phyloP scores from a whole-genome alignment of 441 rosid species.

The Corymbia calophylla region DNA sequence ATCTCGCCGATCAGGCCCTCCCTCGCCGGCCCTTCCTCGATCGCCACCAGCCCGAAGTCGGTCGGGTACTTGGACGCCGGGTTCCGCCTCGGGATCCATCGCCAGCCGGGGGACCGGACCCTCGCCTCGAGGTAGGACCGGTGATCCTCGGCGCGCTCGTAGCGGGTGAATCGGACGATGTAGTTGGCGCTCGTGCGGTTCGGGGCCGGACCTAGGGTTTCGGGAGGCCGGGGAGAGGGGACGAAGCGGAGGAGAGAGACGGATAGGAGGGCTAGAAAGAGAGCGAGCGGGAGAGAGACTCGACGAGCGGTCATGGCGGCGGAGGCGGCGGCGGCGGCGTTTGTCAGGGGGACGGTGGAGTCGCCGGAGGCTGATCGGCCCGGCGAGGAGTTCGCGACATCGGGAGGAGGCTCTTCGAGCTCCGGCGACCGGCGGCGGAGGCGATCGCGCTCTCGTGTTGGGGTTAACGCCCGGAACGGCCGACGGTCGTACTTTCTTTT shows the following conservation, averaged over 20 bases:
- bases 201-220: background rate
- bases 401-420: background rate
- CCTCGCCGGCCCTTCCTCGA: conserved; percentile 36
- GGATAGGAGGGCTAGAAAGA: conserved; percentile 29
- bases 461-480: background rate
- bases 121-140: conserved; percentile 46
- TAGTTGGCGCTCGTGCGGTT: conserved; percentile 25
- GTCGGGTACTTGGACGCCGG: conserved; percentile 75
- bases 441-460: background rate
- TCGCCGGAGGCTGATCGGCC: background rate
- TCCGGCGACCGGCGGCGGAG: background rate
- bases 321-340: background rate
- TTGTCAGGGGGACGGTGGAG: background rate
- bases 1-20: conserved; percentile 46
- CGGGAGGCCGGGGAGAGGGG: background rate
- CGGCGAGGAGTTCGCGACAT: conserved; percentile 49
- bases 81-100: conserved; percentile 79
- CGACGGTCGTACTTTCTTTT: background rate
- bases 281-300: conserved; percentile 16
- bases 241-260: conserved; percentile 29
- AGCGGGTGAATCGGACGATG: conserved; percentile 77
- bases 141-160: conserved; percentile 47
- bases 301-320: background rate
- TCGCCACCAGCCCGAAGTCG: conserved; percentile 69
- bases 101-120: conserved; percentile 58